A percentile compares a stretch with the other conserved stretches of the same genome.
Conservation (phyloP, 208 protist genomes). For the Leishmania martiniquensis region DNA sequence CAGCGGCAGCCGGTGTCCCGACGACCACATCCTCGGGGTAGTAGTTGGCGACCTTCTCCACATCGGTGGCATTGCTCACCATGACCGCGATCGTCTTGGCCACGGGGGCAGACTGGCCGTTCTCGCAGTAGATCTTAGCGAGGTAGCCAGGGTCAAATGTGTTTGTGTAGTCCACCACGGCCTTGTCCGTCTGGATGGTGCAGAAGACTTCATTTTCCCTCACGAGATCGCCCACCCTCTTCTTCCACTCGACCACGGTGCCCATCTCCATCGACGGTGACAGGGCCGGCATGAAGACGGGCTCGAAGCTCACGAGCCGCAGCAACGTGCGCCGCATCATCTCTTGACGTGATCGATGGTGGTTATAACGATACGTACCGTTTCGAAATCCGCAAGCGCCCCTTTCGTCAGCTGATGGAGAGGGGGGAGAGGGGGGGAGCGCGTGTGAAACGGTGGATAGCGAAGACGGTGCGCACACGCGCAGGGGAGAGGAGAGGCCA, state of each 20-base stretch:
- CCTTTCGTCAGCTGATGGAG: no score
- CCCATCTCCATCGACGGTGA: slow-evolving; percentile 91
- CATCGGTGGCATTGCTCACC: slow-evolving; percentile 79
- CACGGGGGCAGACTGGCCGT: slow-evolving; percentile 76
- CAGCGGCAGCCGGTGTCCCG: slow-evolving; percentile 18
- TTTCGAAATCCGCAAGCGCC: no score
- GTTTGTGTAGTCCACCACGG: slow-evolving; percentile 96
- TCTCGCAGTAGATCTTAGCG: slow-evolving; percentile 93
- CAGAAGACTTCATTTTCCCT: slow-evolving; percentile 94
- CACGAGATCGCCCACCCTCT: slow-evolving; percentile 93
- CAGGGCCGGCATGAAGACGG: slow-evolving; percentile 90
- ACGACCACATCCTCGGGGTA: slow-evolving; percentile 43
- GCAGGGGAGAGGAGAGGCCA: background rate
- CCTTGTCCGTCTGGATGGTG: slow-evolving; percentile 98
- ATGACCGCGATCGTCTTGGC: slow-evolving; percentile 90
- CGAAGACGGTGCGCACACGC: background rate
- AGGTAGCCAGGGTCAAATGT: slow-evolving; percentile 94
- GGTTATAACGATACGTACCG: background rate
- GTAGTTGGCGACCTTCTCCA: slow-evolving; percentile 69
- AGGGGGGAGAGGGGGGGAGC: background rate
- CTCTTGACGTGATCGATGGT: background rate
- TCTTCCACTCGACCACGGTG: slow-evolving; percentile 90
- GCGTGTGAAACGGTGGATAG: background rate
- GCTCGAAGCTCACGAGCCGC: slow-evolving; percentile 68
- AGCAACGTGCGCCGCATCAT: slow-evolving; percentile 81